phyloP scores from a whole-genome alignment of 1,284 basidiomycete genomes.

The Leccinum subrobustum region DNA sequence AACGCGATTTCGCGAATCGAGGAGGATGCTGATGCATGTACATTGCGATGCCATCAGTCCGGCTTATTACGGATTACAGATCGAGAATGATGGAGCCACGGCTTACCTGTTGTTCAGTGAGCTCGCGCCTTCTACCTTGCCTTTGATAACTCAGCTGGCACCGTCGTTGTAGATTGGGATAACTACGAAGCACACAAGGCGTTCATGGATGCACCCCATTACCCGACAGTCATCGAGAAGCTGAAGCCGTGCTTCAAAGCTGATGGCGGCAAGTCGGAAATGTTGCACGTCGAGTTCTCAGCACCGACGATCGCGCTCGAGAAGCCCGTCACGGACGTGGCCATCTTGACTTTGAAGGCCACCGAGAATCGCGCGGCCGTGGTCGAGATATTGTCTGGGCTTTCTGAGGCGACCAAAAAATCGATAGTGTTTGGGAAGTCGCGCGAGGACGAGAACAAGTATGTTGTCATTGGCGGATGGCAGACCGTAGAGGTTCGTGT shows the following conservation, averaged over 20 bases:
- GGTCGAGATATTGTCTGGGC: conserved; percentile 11
- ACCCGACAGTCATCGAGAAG: conserved; percentile 1
- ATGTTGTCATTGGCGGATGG: conserved; percentile 26
- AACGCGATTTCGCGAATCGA: not conserved
- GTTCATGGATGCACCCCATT: conserved; percentile 7
- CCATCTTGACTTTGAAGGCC: conserved; percentile 23
- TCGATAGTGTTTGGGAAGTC: conserved; percentile 23
- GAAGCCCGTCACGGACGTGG: conserved; percentile 20
- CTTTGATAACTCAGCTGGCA: not conserved
- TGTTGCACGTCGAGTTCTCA: conserved; percentile 28
- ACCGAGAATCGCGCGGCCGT: conserved; percentile 21
- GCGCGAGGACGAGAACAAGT: conserved; percentile 27
- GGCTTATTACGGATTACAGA: conserved; percentile 22
- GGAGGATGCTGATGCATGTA: not conserved
- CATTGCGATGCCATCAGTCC: conserved; percentile 15
- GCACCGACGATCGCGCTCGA: conserved; percentile 14
- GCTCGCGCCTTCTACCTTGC: not conserved
- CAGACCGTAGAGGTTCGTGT: conserved; percentile 20
- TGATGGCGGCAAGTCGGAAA: conserved; percentile 4
- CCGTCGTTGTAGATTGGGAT: conserved; percentile 28
- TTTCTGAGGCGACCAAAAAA: conserved; percentile 12
- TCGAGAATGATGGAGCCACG: conserved; percentile 15
- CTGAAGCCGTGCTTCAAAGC: conserved; percentile 10
- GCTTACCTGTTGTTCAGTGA: conserved; percentile 22
- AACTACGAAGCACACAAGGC: conserved; percentile 22